Base-by-base conservation (phyloP, 1,284 basidiomycete species). In the Uromyces viciae-fabae region DNA sequence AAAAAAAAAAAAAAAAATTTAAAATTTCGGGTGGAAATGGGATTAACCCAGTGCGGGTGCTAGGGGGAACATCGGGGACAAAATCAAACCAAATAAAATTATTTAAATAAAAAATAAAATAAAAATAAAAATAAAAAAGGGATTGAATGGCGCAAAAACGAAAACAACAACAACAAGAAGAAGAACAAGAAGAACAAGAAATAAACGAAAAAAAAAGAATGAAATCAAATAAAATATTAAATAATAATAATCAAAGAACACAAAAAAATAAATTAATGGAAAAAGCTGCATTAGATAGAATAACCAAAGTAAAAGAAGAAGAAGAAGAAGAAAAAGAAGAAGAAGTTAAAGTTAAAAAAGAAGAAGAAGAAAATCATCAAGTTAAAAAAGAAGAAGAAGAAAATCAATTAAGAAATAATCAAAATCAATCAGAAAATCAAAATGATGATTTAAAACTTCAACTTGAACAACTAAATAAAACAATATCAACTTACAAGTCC, bases 401-500 rank as follows among this genome's bases (percentile, higher is more conserved):
- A n/a, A n/a, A 54, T 54, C n/a, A n/a, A n/a, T n/a, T n/a, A n/a
- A n/a, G n/a, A n/a, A n/a, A n/a, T n/a, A n/a, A n/a, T n/a, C n/a
- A 15, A 54, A n/a, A 54, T 17, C 49, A 17, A 54, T 17, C 49
- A 52, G 22, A 40, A 69, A 33, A 72, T 72, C 69, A 72, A 54
- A 36, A 36, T 49, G 11, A 49, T 22, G 11, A 72, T 28, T 40
- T 72, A n/a, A 72, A 72, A 54, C 25, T 52, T 8, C 69, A 72
- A 15, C 33, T 72, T 33, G 69, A 72, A 40, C 33, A 33, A 43
- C 49, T 72, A 43, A 72, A 72, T 19, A 54, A 72, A 54, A 54
- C 69, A 8, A 33, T 72, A 2, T 54, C 46, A 15, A 72, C 69
- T 31, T 72, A 72, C 49, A 72, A 72, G 36, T 33, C 33, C 2